A percentile compares a stretch with the other conserved stretches of the same genome.
Conservation (phyloP, 208 protist genomes). For the Tetramitus jugosus region DNA sequence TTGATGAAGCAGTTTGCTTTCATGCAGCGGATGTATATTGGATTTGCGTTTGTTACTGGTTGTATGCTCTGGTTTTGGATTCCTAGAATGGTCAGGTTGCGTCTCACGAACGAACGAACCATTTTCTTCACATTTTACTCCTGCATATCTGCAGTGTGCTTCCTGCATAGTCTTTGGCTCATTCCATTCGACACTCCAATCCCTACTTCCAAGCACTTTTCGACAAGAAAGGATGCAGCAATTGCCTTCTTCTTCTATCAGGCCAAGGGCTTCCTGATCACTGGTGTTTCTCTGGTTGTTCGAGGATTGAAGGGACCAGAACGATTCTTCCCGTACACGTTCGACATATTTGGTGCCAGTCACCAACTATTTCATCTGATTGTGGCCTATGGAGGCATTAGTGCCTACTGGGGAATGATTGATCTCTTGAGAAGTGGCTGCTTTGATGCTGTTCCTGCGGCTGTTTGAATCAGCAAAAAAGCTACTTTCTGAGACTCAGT, state of each 20-base stretch:
- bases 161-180: not conserved
- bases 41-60: not conserved
- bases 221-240: no score
- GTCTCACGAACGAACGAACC: constrained; percentile 6
- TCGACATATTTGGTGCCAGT: constrained; percentile 15
- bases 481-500: no score
- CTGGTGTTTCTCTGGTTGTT: not conserved
- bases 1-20: no score
- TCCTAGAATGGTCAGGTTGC: not conserved
- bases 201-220: no score
- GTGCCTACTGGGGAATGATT: no score
- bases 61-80: constrained; percentile 6
- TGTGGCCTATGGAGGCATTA: not conserved
- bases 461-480: no score
- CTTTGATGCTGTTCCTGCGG: no score
- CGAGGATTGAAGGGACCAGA: not conserved
- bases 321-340: not conserved
- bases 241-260: no score
- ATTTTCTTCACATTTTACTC: constrained; percentile 10
- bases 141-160: not conserved
- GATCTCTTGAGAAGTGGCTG: no score
- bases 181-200: no score
- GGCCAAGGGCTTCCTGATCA: not conserved
- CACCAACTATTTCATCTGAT: constrained; percentile 13
- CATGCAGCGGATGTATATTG: not conserved